A percentile compares a stretch with the other conserved stretches of the same genome.
Conservation (phyloP, 805 yeast species). For the Saturnispora bothae region DNA sequence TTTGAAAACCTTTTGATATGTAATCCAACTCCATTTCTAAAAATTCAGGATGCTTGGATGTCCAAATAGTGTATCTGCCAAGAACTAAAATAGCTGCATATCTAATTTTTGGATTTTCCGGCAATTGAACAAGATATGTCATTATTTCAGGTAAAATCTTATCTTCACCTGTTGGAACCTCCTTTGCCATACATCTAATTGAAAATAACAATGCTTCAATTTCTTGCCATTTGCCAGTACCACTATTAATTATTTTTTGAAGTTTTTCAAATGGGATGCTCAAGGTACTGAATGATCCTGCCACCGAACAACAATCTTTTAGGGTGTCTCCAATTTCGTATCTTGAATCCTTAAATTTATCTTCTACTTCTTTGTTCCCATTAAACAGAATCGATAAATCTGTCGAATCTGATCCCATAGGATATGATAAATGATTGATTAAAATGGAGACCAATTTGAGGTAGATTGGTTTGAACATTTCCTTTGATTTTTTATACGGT, state of each 20-base stretch:
- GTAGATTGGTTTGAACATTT: constrained; percentile 44
- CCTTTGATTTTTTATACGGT: constrained; percentile 43
- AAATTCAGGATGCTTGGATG: constrained; percentile 72
- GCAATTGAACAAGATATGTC: constrained; percentile 57
- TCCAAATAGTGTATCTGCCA: constrained; percentile 97
- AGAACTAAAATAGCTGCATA: constrained; percentile 88
- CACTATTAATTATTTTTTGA: constrained; percentile 25
- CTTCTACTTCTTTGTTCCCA: constrained; percentile 71
- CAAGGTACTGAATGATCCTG: constrained; percentile 66
- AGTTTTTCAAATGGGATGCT: constrained; percentile 58
- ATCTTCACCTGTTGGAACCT: constrained; percentile 55
- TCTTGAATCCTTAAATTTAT: constrained; percentile 85
- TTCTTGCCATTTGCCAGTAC: constrained; percentile 59
- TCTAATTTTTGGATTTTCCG: constrained; percentile 77
- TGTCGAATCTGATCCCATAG: constrained; percentile 31
- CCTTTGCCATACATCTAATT: constrained; percentile 91
- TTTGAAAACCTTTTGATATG: constrained; percentile 61
- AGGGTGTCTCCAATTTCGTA: constrained; percentile 97
- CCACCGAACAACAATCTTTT: constrained; percentile 87
- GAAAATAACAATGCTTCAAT: constrained; percentile 86
- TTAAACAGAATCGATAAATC: constrained; percentile 42
- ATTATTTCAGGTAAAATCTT: constrained; percentile 67
- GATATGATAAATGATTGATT: constrained; percentile 66
- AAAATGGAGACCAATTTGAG: constrained; percentile 48
- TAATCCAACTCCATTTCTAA: constrained; percentile 77